phyloP scores from a whole-genome alignment of 176 grass and related monocot species.

The Rhynchospora breviuscula region DNA sequence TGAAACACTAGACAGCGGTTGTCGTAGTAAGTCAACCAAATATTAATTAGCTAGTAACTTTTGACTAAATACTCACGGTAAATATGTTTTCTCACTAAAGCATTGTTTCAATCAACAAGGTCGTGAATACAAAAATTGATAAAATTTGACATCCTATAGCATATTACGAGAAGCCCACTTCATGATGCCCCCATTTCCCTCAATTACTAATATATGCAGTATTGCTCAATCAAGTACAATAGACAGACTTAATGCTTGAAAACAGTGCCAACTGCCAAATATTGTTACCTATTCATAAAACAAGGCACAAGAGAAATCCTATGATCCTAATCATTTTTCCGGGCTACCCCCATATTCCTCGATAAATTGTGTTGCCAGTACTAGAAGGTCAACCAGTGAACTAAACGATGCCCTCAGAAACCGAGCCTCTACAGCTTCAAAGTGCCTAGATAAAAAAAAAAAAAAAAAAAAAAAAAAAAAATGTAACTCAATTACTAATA shows the following conservation, averaged over 20 bases:
- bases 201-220: background rate
- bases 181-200: background rate
- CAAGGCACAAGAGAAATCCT: background rate
- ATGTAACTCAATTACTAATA: background rate
- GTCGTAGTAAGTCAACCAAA: background rate
- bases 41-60: background rate
- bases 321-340: constrained; percentile 17
- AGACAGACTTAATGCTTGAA: background rate
- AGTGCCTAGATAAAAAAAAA: constrained; percentile 36
- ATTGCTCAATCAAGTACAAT: background rate
- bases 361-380: constrained; percentile 64
- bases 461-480: too few species aligned
- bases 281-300: background rate
- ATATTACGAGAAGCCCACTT: background rate
- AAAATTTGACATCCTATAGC: constrained; percentile 40
- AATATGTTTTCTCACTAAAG: background rate
- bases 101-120: background rate
- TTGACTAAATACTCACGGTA: background rate
- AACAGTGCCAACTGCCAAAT: too few species aligned
- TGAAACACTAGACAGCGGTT: too few species aligned
- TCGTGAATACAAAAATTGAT: background rate
- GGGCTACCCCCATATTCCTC: constrained; percentile 52
- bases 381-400: constrained; percentile 63
- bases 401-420: constrained; percentile 79
- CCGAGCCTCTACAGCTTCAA: constrained; percentile 75